phyloP scores from a whole-genome alignment of 108 stramenopile species.

The Heterococcus sp. region DNA sequence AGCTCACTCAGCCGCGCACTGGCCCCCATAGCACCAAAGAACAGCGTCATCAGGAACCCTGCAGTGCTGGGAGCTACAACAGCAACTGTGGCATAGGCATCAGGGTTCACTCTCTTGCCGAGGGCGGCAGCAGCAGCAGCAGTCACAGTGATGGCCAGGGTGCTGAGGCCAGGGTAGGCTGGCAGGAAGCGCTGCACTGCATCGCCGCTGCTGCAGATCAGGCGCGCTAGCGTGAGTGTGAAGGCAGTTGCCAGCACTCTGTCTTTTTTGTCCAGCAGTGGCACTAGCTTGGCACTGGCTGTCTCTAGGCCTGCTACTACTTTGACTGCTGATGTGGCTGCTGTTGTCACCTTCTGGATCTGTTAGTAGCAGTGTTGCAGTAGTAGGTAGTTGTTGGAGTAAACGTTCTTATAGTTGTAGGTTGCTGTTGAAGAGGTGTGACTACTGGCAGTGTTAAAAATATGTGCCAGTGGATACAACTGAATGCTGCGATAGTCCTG shows the following conservation, averaged over 20 bases:
- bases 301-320: neutral
- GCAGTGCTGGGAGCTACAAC: neutral
- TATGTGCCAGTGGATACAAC: no score
- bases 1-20: conserved; percentile 4
- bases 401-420: no score
- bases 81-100: neutral
- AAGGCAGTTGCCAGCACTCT: neutral
- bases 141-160: conserved; percentile 9
- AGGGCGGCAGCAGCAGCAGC: neutral
- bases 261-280: neutral
- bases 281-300: neutral
- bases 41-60: conserved; percentile 15
- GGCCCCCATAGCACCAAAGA: conserved; percentile 40
- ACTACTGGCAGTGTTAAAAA: no score
- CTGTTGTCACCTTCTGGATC: neutral
- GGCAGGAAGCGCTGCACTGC: neutral
- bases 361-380: neutral
- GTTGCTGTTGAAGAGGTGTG: no score
- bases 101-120: neutral
- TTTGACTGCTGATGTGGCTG: neutral
- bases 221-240: neutral
- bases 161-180: conserved; percentile 20
- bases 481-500: no score
- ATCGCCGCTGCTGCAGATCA: conserved; percentile 7
- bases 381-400: neutral